Evolutionary conservation across 2,329 filamentous ascomycete genomes (phyloP).

Genomic region (Colletotrichum gloeosporioides): DNA sequence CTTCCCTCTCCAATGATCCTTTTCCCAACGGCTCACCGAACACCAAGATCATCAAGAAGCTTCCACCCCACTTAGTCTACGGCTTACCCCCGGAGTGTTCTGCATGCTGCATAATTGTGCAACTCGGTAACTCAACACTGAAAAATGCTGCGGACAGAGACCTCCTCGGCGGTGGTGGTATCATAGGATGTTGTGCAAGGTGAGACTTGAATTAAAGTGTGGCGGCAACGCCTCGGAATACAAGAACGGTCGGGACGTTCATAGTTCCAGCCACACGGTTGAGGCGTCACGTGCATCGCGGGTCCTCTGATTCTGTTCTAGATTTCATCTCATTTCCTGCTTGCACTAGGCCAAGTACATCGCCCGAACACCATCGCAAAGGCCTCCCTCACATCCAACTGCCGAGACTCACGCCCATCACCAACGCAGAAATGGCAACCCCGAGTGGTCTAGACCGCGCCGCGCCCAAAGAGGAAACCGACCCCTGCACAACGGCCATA

Average conservation of each 20-base stretch:
- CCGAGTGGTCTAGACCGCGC: neutral
- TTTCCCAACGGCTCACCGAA: neutral
- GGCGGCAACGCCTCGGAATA: neutral
- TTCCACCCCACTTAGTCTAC: rapidly evolving
- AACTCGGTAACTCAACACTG: neutral
- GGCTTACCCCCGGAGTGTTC: neutral
- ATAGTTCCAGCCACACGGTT: neutral
- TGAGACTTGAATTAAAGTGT: neutral
- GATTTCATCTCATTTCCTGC: neutral
- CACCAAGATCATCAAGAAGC: rapidly evolving
- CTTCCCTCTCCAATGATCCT: rapidly evolving
- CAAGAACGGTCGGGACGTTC: neutral
- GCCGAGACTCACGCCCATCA: neutral
- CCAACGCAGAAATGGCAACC: neutral
- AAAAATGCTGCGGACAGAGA: neutral
- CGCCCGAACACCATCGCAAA: neutral
- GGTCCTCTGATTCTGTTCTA: neutral
- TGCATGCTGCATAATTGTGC: neutral
- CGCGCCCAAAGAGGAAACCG: constrained; percentile 1
- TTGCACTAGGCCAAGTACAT: neutral
- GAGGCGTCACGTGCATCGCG: neutral
- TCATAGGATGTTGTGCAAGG: neutral
- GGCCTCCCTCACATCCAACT: neutral
- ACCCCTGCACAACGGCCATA: neutral
- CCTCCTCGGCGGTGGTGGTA: neutral